phyloP scores from a whole-genome alignment of 73 alveolate species.

The Uronychia binucleata region DNA sequence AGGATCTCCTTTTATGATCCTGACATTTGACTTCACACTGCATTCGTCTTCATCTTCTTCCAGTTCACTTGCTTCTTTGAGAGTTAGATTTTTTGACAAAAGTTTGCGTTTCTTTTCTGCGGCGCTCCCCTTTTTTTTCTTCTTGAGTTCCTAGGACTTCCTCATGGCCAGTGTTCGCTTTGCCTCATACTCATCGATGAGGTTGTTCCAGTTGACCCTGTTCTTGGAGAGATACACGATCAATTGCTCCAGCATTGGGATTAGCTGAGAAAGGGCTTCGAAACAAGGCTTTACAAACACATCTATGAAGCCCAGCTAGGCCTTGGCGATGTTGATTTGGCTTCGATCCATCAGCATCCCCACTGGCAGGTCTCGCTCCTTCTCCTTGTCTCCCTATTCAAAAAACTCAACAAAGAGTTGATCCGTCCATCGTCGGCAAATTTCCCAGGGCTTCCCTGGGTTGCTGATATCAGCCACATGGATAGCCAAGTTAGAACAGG shows the following conservation, averaged over 20 bases:
- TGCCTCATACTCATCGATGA: constrained; percentile 16
- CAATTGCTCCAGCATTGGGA: constrained; percentile 14
- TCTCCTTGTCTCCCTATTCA: constrained; percentile 90
- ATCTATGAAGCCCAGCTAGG: constrained; percentile 94
- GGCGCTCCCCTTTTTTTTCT: not conserved
- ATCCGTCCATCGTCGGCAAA: constrained; percentile 63
- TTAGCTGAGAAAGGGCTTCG: constrained; percentile 45
- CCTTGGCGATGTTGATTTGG: constrained; percentile 86
- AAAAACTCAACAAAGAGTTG: constrained; percentile 61
- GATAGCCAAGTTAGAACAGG: constrained; percentile 58
- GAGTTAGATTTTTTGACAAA: not conserved
- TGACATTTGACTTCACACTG: too few relatives aligned
- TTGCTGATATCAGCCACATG: constrained; percentile 80
- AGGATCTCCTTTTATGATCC: too few relatives aligned
- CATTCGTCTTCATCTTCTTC: not conserved
- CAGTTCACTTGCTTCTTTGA: not conserved
- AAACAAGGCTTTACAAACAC: constrained; percentile 84
- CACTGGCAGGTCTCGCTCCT: constrained; percentile 80
- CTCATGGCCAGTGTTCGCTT: not conserved
- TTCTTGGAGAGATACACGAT: not conserved
- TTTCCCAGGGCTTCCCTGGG: constrained; percentile 63
- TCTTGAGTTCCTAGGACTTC: not conserved
- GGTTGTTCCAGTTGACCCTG: not conserved
- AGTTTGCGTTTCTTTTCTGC: not conserved
- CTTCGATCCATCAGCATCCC: constrained; percentile 89